Conservation (phyloP, 148 eudicot genomes). For the Heliamphora exappendiculata region DNA sequence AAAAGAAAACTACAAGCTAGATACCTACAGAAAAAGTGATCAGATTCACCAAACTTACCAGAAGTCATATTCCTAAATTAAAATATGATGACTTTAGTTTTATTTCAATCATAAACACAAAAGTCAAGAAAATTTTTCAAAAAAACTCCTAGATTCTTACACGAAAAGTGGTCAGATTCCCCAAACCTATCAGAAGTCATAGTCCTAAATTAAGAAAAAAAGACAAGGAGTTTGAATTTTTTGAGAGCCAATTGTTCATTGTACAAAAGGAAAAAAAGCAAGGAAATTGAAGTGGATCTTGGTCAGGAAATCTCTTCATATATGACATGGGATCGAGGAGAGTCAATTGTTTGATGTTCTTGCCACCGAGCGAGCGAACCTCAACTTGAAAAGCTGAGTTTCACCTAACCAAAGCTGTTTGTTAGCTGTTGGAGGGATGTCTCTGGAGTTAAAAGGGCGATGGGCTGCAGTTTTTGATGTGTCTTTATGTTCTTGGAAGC, state of each 20-base stretch:
- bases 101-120: not conserved
- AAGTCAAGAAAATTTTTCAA: constrained; percentile 3
- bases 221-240: constrained; percentile 13
- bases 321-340: too few relatives aligned
- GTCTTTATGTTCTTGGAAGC: constrained; percentile 21
- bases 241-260: constrained; percentile 13
- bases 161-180: not conserved
- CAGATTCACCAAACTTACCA: not conserved
- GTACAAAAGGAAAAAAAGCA: not conserved
- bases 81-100: not conserved
- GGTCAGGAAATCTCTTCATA: constrained; percentile 8
- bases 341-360: constrained; percentile 9
- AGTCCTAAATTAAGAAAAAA: not conserved
- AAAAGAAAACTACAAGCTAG: too few relatives aligned
- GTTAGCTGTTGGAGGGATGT: constrained; percentile 9
- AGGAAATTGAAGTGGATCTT: not conserved
- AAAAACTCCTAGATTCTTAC: not conserved
- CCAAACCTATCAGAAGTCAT: constrained; percentile 7
- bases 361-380: constrained; percentile 13
- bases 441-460: constrained; percentile 2
- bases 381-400: constrained; percentile 18
- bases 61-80: not conserved
- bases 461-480: not conserved
- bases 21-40: too few relatives aligned
- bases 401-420: constrained; percentile 3